Conservation (phyloP, 305 asterid genomes). For the Rubia balearica region DNA sequence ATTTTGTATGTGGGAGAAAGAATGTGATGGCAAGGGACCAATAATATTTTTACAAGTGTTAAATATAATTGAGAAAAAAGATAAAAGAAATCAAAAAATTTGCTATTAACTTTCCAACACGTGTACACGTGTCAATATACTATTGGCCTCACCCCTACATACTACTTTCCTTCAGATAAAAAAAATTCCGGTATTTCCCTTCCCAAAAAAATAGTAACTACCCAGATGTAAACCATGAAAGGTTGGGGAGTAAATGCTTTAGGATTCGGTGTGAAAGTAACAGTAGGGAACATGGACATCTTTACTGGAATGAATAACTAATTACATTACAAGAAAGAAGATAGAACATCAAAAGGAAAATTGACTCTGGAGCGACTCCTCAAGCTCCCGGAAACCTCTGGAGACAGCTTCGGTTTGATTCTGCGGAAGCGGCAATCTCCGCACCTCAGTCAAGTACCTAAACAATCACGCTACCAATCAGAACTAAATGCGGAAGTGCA, state of each 20-base stretch:
- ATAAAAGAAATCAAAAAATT: too few species aligned
- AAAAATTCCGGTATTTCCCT: background rate
- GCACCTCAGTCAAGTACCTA: slow-evolving; percentile 89
- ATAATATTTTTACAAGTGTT: too few species aligned
- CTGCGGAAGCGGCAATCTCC: slow-evolving; percentile 73
- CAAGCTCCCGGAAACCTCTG: slow-evolving; percentile 78
- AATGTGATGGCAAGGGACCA: too few species aligned
- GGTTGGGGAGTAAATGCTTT: background rate
- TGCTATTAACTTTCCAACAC: too few species aligned
- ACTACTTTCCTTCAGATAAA: too few species aligned
- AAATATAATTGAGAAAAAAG: too few species aligned
- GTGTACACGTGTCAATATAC: too few species aligned
- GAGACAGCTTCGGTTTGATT: slow-evolving; percentile 69
- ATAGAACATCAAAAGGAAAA: slow-evolving; percentile 35
- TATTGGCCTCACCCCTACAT: too few species aligned
- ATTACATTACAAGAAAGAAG: slow-evolving; percentile 2
- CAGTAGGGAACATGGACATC: background rate
- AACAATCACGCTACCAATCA: background rate
- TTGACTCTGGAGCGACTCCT: slow-evolving; percentile 69
- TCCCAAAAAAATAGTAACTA: background rate
- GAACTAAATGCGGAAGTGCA: background rate
- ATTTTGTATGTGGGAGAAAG: too few species aligned
- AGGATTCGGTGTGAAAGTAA: too few species aligned
- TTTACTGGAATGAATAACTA: background rate
- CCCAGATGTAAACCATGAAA: background rate